Base-by-base conservation (phyloP, 2,329 filamentous ascomycete genomes). In the Domatiomyces catenatus region DNA sequence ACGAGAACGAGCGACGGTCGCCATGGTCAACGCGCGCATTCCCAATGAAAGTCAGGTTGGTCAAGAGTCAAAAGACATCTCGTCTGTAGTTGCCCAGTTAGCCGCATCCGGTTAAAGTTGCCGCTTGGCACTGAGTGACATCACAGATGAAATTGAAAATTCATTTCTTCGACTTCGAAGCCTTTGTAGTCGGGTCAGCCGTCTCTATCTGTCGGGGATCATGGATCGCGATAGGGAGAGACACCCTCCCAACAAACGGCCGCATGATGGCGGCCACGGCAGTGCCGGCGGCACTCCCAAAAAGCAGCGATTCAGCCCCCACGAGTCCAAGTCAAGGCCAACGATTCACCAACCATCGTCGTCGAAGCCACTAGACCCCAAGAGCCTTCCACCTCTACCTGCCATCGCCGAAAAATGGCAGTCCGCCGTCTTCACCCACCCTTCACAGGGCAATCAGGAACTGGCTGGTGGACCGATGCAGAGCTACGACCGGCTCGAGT, bases 401-500 rank as follows among this genome's bases (percentile, higher is more conserved):
- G 18, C 52, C 3, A 60, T 60, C 42, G 18, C 48, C 8, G 47
- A 54, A 1, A 36, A 56, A 32, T 56, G 49, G 24, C 46, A 44
- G 39, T 36, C 51, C 1, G n/a, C 46, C n/a, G 56, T 58, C 44
- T 59, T 59, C 49, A 60, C 55, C 15, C 58, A 60, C 43, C 46
- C 42, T 15, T 26, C 20, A 4, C 45, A 32, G 8, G 45, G 1
- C 86, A 90, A 59, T 69, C 74, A 1, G 79, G 77, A 1, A 62
- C 60, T 2, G 58, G 61, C 22, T 66, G 43, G 43, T n/a, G 19
- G 43, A 5, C 43, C 43, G 18, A 45, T 45, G 67, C 70, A 44
- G 63, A 75, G 72, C 60, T 95, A 95, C 65, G 89, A 95, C 61
- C 77, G 79, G 17, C 77, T 95, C 5, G 90, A 96, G 66, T 88